A percentile compares a stretch with the other conserved stretches of the same genome.
Conservation (phyloP, 1,284 basidiomycete species). For the Puccinia coronata region DNA sequence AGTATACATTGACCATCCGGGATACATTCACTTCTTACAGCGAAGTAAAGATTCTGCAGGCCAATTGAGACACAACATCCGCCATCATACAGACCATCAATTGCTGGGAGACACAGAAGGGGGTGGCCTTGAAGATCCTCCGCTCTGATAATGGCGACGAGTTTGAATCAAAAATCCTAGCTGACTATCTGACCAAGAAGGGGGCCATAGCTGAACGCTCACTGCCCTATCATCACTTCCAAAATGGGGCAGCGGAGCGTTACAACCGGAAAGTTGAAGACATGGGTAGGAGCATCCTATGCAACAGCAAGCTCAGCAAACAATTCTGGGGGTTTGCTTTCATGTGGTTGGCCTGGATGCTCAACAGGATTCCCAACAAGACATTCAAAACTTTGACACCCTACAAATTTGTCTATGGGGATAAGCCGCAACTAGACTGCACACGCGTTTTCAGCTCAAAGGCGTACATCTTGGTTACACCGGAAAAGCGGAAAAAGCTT, state of each 20-base stretch:
- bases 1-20: background rate
- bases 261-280: conserved; percentile 19
- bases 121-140: background rate
- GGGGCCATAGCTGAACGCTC: background rate
- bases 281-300: background rate
- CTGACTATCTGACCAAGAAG: no score
- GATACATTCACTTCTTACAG: no score
- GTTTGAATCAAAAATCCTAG: background rate
- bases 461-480: background rate
- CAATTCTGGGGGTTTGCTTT: background rate
- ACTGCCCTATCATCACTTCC: conserved; percentile 16
- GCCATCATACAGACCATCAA: no score
- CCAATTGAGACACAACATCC: no score
- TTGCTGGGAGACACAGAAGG: background rate
- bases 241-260: no score
- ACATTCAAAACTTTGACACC: background rate
- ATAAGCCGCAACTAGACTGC: background rate
- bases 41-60: background rate
- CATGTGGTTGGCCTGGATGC: background rate
- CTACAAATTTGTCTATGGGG: background rate
- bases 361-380: conserved; percentile 19
- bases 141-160: background rate
- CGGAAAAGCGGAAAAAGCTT: background rate
- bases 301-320: background rate
- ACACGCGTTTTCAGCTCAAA: background rate